These are phyloP conservation scores for Cystobasidium sp. DNA, from an alignment of 1,284 basidiomycete species.

Conservation along the genomic window DNA sequence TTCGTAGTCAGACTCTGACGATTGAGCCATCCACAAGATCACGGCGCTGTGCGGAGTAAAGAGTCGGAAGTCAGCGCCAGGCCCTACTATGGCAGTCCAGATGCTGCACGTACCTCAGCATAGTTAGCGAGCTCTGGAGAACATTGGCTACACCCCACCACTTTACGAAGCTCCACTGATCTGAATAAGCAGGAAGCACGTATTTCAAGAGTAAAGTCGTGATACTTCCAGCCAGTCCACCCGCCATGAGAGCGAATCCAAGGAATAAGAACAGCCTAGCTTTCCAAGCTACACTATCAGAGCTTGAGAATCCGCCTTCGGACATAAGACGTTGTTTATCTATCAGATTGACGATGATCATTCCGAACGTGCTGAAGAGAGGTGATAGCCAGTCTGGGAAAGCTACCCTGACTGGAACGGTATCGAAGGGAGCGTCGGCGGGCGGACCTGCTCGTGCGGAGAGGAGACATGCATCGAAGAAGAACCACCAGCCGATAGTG, in stretches of 20 bases:
- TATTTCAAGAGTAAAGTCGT: conserved; percentile 92
- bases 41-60: conserved; percentile 63
- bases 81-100: not conserved
- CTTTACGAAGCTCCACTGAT: conserved; percentile 66
- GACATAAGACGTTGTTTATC: conserved; percentile 85
- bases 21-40: conserved; percentile 85
- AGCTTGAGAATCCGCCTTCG: conserved; percentile 63
- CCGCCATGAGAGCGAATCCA: conserved; percentile 95
- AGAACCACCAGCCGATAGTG: conserved; percentile 91
- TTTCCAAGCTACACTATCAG: conserved; percentile 73
- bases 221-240: conserved; percentile 89
- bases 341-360: conserved; percentile 89
- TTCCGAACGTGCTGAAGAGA: conserved; percentile 89
- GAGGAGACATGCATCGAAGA: conserved; percentile 88
- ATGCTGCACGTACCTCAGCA: conserved; percentile 64
- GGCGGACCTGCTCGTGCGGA: conserved; percentile 60
- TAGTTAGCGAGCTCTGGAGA: conserved; percentile 85
- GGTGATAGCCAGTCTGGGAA: conserved; percentile 86
- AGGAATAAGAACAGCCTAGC: conserved; percentile 89
- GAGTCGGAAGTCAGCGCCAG: not conserved
- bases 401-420: conserved; percentile 73
- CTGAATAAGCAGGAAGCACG: conserved; percentile 71
- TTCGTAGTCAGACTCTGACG: conserved; percentile 77
- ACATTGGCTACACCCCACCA: conserved; percentile 96
- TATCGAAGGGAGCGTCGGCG: conserved; percentile 67